phyloP scores from a whole-genome alignment of 768 basidiomycete species.

The Pulveroboletus sp. region DNA sequence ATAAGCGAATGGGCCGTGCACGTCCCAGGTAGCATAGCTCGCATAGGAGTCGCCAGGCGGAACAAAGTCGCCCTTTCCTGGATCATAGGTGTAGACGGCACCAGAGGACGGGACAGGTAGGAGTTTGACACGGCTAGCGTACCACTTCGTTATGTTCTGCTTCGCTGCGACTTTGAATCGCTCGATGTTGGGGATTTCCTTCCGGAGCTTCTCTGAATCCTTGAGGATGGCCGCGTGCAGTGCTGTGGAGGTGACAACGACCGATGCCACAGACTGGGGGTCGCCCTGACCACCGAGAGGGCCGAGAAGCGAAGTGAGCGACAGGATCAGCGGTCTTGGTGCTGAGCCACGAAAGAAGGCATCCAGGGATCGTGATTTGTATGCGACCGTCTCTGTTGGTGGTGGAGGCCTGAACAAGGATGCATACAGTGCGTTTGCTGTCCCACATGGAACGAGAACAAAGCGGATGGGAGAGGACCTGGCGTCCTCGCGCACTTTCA shows the following conservation, averaged over 20 bases:
- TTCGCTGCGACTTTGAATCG: conserved; percentile 84
- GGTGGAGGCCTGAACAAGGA: conserved; percentile 60
- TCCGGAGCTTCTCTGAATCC: conserved; percentile 73
- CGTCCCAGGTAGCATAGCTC: conserved; percentile 36
- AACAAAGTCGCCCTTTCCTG: conserved; percentile 43
- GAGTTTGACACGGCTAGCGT: conserved; percentile 54
- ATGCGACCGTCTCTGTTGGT: conserved; percentile 26
- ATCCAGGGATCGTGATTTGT: conserved; percentile 53
- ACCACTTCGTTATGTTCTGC: conserved; percentile 72
- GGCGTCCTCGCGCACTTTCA: conserved; percentile 3
- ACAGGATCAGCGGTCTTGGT: conserved; percentile 47
- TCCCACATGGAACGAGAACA: conserved; percentile 70
- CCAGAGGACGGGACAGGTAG: conserved; percentile 38
- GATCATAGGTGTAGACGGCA: conserved; percentile 59
- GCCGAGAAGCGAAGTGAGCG: conserved; percentile 43
- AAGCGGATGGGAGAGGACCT: conserved; percentile 33
- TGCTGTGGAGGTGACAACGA: conserved; percentile 81
- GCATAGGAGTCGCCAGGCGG: conserved; percentile 33
- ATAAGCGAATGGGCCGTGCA: conserved; percentile 81
- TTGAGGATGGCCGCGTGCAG: conserved; percentile 82
- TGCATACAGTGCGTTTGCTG: conserved; percentile 89
- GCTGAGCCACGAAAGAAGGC: conserved; percentile 41
- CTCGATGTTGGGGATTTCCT: conserved; percentile 68
- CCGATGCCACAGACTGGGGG: conserved; percentile 42
- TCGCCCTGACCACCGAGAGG: conserved; percentile 19